phyloP scores from a whole-genome alignment of 2,329 filamentous ascomycete species.

The Pseudogymnoascus sp. region DNA sequence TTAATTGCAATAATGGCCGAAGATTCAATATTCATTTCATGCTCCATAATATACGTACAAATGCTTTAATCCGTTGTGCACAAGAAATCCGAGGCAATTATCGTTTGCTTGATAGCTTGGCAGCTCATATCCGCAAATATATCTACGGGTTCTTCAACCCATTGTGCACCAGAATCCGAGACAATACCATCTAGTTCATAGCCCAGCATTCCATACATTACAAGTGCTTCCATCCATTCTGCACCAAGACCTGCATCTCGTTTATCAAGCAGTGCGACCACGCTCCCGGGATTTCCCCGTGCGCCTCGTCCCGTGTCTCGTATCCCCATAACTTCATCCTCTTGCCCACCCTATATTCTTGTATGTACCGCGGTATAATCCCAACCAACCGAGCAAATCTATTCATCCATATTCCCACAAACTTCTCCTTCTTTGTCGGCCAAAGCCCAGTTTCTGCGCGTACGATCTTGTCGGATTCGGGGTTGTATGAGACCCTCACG shows the following conservation, averaged over 20 bases:
- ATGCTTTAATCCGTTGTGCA: slow-evolving; percentile 32
- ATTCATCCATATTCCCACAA: slow-evolving; percentile 54
- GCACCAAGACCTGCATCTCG: slow-evolving; percentile 54
- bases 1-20: not conserved
- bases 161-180: not conserved
- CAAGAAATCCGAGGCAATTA: slow-evolving; percentile 3
- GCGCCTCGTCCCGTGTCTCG: slow-evolving; percentile 32
- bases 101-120: not conserved
- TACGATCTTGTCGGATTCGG: slow-evolving; percentile 45
- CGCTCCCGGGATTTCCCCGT: slow-evolving; percentile 35
- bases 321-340: slow-evolving; percentile 24
- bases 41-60: not conserved
- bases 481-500: slow-evolving; percentile 61
- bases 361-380: slow-evolving; percentile 29
- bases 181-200: not conserved
- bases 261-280: slow-evolving; percentile 51
- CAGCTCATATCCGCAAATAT: not conserved
- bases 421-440: slow-evolving; percentile 35
- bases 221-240: slow-evolving; percentile 51
- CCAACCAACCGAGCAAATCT: slow-evolving; percentile 43
- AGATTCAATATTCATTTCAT: not conserved
- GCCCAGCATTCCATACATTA: not conserved
- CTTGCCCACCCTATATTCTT: slow-evolving; percentile 21
- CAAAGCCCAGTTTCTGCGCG: slow-evolving; percentile 32
- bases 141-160: slow-evolving; percentile 32